These are phyloP conservation scores for Apiospora pterosperma DNA, from an alignment of 2,329 filamentous ascomycete genomes.

Conservation along the genomic window DNA sequence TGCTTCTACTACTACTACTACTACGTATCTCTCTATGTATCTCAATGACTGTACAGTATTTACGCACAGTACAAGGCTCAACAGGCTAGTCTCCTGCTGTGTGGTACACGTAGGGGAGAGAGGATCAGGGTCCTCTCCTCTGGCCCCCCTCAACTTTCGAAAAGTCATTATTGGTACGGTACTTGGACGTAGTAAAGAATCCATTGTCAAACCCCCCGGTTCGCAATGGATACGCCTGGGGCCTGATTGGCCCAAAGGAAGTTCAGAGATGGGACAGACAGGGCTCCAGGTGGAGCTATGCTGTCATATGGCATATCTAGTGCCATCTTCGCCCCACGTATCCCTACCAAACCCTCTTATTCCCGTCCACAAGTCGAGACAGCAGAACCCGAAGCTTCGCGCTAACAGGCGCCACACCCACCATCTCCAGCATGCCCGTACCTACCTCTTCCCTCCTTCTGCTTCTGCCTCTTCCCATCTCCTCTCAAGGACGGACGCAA, in stretches of 20 bases:
- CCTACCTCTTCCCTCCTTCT: not conserved
- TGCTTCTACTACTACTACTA: not conserved
- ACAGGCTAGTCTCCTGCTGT: not conserved
- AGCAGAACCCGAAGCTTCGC: constrained; percentile 7
- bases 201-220: not conserved
- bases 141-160: not conserved
- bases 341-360: constrained; percentile 7
- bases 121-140: constrained; percentile 1
- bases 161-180: not conserved
- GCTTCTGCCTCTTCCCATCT: not conserved
- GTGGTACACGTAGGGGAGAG: not conserved
- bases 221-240: not conserved
- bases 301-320: constrained; percentile 4
- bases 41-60: not conserved
- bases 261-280: not conserved
- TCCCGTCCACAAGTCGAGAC: constrained; percentile 7
- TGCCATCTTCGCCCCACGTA: not conserved
- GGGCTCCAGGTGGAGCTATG: not conserved
- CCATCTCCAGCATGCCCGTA: constrained; percentile 4
- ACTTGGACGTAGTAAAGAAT: no score
- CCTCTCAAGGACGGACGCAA: not conserved
- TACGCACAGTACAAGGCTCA: not conserved
- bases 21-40: not conserved
- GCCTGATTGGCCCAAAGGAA: not conserved
- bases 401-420: constrained; percentile 10